Base-by-base conservation (phyloP, 2,329 filamentous ascomycete genomes). In the Colletotrichum tropicale region DNA sequence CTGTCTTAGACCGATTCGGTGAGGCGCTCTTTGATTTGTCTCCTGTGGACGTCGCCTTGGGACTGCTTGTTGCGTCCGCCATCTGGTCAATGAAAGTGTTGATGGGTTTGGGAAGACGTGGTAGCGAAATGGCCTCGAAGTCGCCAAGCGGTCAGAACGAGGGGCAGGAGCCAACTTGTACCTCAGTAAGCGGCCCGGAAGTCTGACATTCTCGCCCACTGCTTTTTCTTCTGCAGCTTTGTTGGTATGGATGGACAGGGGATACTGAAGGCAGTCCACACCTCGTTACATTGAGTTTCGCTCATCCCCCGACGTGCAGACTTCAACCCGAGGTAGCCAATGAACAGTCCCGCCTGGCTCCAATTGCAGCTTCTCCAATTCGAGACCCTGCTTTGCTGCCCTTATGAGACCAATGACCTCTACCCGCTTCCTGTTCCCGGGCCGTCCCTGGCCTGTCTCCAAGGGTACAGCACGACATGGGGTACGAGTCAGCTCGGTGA, bases 81-180 rank as follows among this genome's bases (percentile, higher is more conserved):
- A 52, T 52, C n/a, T 21, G 0, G n/a, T 52, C 43, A 2, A 0
- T n/a, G 43, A 52, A 0, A 5, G 16, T 21, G 10, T 8, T 13
- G 43, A 52, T 52, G n/a, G n/a, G 5, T 13, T 48, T 21, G 18
- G n/a, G 43, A 48, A 48, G 3, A 10, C 8, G 38, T n/a, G 18
- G 16, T n/a, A 6, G 3, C 43, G 0, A 52, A 52, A 52, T 24
- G n/a, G n/a, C 12, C 43, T 52, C 43, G 38, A 21, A 52, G 12
- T 52, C 6, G 43, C n/a, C n/a, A 13, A 21, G 43, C 43, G 43
- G 18, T 52, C 43, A 13, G 43, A 52, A 52, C 43, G 43, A 3
- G 43, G 43, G 43, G 43, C 4, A 24, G n/a, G 6, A 52, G 43
- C 43, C 6, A 52, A 52, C 43, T 52, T 52, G n/a, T 52, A 52